Evolutionary conservation across 176 grass and related monocot genomes (phyloP), one percentile per base, ranked within the genome.

Genomic region (Thalia dealbata): DNA sequence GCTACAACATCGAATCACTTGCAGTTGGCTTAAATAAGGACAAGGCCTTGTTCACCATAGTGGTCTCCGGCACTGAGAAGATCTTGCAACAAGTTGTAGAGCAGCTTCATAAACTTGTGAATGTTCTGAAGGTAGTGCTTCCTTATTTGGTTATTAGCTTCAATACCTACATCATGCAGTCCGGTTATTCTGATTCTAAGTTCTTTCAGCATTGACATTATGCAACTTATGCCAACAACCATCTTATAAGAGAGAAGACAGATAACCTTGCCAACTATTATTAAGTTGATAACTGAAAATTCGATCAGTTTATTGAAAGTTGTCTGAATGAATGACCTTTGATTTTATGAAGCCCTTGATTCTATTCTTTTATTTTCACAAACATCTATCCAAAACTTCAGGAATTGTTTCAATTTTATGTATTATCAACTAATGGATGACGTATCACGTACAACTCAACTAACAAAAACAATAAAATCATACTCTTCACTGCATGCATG

Each of bases 1-100:
- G 95, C 18, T 92, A 97, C 67, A 92, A 97, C 79, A 97, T 97
- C 51, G 89, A 97, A 80, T 97, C 89, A 21, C 87, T 97, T 50
- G 95, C 95, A 14, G 95, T 97, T 64, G 95, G 95, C 71, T 88
- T 97, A 79, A 97, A 97, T 78, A 90, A 88, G 82, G 95, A 97
- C 71, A 97, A 88, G 83, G 89, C 95, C 0, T 73, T 97, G n/a
- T 92, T 97, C 85, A 97, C 95, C 55, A 97, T 97, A 14, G 95
- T 88, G 21, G 95, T 97, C 55, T 92, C 95, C 0, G 89, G 95
- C 52, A 97, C 95, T 0, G 81, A 91, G 0, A 87, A 24, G 75
- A 85, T 92, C 69, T 79, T 97, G 65, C 88, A 64, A 22, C 95
- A 97, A 71, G 95, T 97, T 81, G 86, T 97, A 26, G 89, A 97